Evolutionary conservation across 2,329 filamentous ascomycete species (phyloP).

Genomic region (Keithomyces neogunnii): DNA sequence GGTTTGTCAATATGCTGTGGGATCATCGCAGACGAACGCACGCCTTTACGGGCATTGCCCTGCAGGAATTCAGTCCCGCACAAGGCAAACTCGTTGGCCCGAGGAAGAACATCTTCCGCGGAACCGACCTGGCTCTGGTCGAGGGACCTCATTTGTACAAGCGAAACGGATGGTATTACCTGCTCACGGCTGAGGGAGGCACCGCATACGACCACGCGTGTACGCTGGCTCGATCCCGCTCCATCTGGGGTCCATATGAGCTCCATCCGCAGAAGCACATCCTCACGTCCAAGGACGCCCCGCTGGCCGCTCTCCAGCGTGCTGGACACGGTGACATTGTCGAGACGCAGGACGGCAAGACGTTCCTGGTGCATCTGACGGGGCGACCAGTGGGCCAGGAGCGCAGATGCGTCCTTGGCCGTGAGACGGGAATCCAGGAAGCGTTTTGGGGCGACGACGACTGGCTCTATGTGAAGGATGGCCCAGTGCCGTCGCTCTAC

Average conservation of each 20-base stretch:
- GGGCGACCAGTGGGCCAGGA: constrained; percentile 43
- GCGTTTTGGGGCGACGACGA: constrained; percentile 50
- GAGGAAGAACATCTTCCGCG: constrained; percentile 44
- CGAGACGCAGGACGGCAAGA: constrained; percentile 42
- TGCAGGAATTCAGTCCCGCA: constrained; percentile 48
- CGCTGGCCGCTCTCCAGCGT: constrained; percentile 40
- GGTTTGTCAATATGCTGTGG: constrained; percentile 49
- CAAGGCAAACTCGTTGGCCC: constrained; percentile 44
- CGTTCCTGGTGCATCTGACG: constrained; percentile 45
- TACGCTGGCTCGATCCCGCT: constrained; percentile 44
- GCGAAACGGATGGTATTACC: constrained; percentile 50
- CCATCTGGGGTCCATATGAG: constrained; percentile 55
- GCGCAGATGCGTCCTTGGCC: constrained; percentile 43
- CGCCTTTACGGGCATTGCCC: constrained; percentile 46
- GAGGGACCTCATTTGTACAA: constrained; percentile 54
- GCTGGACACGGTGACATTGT: constrained; percentile 47
- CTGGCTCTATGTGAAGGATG: constrained; percentile 54
- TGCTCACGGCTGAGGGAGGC: constrained; percentile 51
- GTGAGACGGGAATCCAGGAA: constrained; percentile 51
- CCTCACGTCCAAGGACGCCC: constrained; percentile 42
- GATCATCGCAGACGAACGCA: constrained; percentile 42
- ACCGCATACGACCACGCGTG: constrained; percentile 53
- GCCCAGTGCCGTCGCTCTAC: constrained; percentile 43
- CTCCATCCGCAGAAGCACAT: constrained; percentile 49
- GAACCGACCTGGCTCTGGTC: constrained; percentile 45